Percentiles rank a stretch among this genome's conserved stretches.
Conservation (phyloP, 2,329 filamentous ascomycete genomes). For the Penicillium decumbens region DNA sequence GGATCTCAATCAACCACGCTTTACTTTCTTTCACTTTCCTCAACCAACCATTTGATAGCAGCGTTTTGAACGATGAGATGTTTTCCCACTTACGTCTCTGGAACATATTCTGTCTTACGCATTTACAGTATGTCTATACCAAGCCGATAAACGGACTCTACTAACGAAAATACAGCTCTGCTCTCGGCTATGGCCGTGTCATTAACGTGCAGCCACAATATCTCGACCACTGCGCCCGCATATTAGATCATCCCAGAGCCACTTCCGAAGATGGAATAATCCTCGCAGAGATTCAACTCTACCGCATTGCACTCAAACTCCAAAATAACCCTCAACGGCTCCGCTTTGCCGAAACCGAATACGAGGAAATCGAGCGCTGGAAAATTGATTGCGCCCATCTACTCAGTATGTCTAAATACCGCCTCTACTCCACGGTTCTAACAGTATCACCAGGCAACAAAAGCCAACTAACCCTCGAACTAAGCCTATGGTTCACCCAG, state of each 20-base stretch:
- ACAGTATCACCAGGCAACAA: slow-evolving; percentile 21
- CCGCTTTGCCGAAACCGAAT: slow-evolving; percentile 26
- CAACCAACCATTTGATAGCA: slow-evolving; percentile 18
- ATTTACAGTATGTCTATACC: slow-evolving; percentile 28
- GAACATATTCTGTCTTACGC: slow-evolving; percentile 34
- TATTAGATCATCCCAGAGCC: slow-evolving; percentile 29
- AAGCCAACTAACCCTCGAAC: slow-evolving; percentile 29
- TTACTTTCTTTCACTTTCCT: slow-evolving; percentile 21
- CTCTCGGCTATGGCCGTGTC: slow-evolving; percentile 30
- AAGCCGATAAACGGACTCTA: no score
- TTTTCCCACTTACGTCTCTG: slow-evolving; percentile 31
- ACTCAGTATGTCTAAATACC: slow-evolving; percentile 20
- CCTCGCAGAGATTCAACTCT: slow-evolving; percentile 33
- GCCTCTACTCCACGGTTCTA: not conserved
- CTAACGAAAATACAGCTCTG: slow-evolving; percentile 22
- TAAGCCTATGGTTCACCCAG: slow-evolving; percentile 36
- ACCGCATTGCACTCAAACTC: slow-evolving; percentile 27
- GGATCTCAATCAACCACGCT: slow-evolving; percentile 36
- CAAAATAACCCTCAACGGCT: slow-evolving; percentile 26
- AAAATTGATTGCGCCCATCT: slow-evolving; percentile 35
- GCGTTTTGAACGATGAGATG: slow-evolving; percentile 27
- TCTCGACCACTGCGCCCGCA: slow-evolving; percentile 29
- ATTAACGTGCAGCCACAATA: slow-evolving; percentile 29
- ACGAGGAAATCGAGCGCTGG: slow-evolving; percentile 34
- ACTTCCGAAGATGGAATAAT: slow-evolving; percentile 30